phyloP scores from a whole-genome alignment of 306 rosid genomes.

The Pueraria montana region DNA sequence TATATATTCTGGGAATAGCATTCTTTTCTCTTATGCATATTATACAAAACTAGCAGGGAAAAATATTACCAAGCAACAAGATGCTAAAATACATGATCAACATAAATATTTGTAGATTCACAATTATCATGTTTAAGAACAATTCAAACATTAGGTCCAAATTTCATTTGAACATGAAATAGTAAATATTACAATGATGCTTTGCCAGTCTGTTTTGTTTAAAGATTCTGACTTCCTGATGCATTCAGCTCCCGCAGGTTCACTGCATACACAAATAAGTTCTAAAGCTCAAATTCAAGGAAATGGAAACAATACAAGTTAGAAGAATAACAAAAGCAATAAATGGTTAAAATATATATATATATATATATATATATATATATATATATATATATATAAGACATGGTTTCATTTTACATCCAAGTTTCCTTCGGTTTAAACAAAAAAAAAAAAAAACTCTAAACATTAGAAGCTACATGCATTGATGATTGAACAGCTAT shows the following conservation, averaged over 20 bases:
- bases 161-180: conserved; percentile 28
- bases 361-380: too few relatives aligned
- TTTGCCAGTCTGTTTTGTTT: conserved; percentile 85
- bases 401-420: neutral
- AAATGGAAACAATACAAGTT: conserved; percentile 17
- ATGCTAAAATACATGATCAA: neutral
- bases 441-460: neutral
- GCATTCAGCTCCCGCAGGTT: conserved; percentile 81
- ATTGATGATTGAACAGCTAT: neutral
- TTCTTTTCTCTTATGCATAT: neutral
- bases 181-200: conserved; percentile 71
- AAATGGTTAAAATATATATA: too few relatives aligned
- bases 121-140: conserved; percentile 17
- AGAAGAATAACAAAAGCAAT: conserved; percentile 17
- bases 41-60: neutral
- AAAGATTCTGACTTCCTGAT: conserved; percentile 63
- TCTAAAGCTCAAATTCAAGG: conserved; percentile 37
- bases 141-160: conserved; percentile 19
- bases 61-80: neutral
- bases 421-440: neutral
- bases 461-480: conserved; percentile 20
- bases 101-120: conserved; percentile 3
- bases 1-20: neutral
- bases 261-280: conserved; percentile 62
- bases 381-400: too few relatives aligned